phyloP scores from a whole-genome alignment of 768 basidiomycete genomes.

The Mycena maculata region DNA sequence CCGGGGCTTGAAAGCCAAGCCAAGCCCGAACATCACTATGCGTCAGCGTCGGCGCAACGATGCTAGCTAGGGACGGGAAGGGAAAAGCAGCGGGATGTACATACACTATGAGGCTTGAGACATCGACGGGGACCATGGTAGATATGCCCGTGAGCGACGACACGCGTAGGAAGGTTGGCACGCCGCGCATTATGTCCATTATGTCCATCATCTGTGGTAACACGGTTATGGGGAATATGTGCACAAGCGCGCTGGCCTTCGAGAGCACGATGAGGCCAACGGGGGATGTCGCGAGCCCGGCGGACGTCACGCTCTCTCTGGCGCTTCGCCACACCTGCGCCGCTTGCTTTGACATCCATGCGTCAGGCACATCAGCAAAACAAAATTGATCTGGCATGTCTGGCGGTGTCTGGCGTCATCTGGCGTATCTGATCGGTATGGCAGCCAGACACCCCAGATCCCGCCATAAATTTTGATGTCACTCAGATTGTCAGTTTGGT shows the following conservation, averaged over 20 bases:
- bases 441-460: no score
- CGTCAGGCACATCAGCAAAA: no score
- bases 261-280: slow-evolving; percentile 26
- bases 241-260: slow-evolving; percentile 22
- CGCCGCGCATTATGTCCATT: slow-evolving; percentile 16
- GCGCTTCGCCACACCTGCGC: slow-evolving; percentile 14
- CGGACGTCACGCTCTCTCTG: slow-evolving; percentile 12
- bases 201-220: slow-evolving; percentile 23
- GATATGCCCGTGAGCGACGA: slow-evolving; percentile 23
- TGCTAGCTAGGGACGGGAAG: slow-evolving; percentile 14
- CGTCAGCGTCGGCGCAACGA: slow-evolving; percentile 13
- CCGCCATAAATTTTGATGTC: no score
- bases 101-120: slow-evolving; percentile 16
- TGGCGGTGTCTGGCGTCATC: no score
- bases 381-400: no score
- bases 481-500: no score
- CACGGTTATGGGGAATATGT: slow-evolving; percentile 17
- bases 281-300: slow-evolving; percentile 14
- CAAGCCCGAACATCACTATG: no score
- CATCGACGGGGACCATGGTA: slow-evolving; percentile 14
- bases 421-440: no score
- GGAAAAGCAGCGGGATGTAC: slow-evolving; percentile 20
- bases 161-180: slow-evolving; percentile 18
- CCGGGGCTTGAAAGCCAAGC: no score
- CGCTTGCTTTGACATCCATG: slow-evolving; percentile 11